Percentiles rank a stretch among this genome's conserved stretches.
Evolutionary conservation across 164 flowering plant species (phyloP).

Genomic region (Sedum album): DNA sequence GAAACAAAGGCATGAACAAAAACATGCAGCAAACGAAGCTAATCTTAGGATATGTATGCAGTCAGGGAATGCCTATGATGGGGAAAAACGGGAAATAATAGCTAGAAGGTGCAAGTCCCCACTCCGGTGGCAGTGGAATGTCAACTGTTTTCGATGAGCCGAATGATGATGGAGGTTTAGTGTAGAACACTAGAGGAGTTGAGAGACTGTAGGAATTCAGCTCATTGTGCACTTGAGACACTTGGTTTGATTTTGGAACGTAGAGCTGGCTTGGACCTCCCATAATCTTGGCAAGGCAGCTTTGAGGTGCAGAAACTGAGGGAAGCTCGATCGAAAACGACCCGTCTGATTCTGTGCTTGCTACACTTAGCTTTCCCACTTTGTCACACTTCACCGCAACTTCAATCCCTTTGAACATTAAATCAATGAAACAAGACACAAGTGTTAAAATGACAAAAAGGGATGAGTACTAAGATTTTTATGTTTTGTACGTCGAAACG

Average conservation of each 20-base stretch:
- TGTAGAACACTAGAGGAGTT: slow-evolving; percentile 38
- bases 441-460: neutral
- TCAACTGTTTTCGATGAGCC: slow-evolving; percentile 53
- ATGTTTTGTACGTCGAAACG: neutral
- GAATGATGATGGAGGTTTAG: slow-evolving; percentile 24
- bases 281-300: slow-evolving; percentile 50
- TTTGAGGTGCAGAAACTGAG: slow-evolving; percentile 11
- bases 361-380: slow-evolving; percentile 27
- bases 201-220: slow-evolving; percentile 30
- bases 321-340: slow-evolving; percentile 34
- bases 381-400: slow-evolving; percentile 49
- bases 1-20: neutral
- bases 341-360: slow-evolving; percentile 38
- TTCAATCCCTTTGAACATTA: slow-evolving; percentile 29
- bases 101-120: slow-evolving; percentile 73
- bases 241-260: slow-evolving; percentile 21
- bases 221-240: slow-evolving; percentile 21
- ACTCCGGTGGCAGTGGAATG: slow-evolving; percentile 64
- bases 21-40: neutral
- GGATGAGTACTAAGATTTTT: neutral
- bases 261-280: slow-evolving; percentile 54
- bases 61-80: slow-evolving; percentile 65
- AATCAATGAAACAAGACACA: neutral
- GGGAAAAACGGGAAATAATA: slow-evolving; percentile 53
- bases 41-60: neutral